Evolutionary conservation across 352 stramenopile species (phyloP).

Genomic region (Pythium aristosporum): DNA sequence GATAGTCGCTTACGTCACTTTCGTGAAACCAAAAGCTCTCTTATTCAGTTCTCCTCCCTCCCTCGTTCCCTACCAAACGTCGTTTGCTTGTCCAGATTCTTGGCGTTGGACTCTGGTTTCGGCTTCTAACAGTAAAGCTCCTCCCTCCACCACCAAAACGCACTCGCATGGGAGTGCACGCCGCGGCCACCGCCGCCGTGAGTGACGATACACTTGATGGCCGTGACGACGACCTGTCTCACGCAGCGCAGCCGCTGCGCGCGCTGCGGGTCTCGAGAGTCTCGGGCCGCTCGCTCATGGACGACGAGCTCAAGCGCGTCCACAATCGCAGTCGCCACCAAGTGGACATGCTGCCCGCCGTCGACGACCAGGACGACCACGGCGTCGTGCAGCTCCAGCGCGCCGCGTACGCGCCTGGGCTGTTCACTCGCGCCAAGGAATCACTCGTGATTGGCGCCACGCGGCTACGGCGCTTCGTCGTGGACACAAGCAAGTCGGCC

Average conservation of each 20-base stretch:
- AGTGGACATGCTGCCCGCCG: not conserved
- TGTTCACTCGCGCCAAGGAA: not conserved
- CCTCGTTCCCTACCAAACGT: not conserved
- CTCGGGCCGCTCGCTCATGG: slow-evolving; percentile 2
- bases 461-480: slow-evolving; percentile 2
- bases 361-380: not conserved
- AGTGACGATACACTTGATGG: too few relatives aligned
- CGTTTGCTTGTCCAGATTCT: not conserved
- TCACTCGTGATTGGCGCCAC: slow-evolving; percentile 3
- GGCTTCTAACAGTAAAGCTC: too few relatives aligned
- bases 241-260: not conserved
- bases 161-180: not conserved
- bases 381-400: slow-evolving; percentile 20
- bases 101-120: too few relatives aligned
- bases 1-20: slow-evolving; percentile 5
- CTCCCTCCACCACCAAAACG: too few relatives aligned
- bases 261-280: slow-evolving; percentile 7
- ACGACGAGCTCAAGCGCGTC: not conserved
- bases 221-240: not conserved
- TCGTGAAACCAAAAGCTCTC: not conserved
- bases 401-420: not conserved
- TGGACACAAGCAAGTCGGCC: slow-evolving; percentile 2
- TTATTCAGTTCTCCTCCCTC: not conserved
- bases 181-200: too few relatives aligned
- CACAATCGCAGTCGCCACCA: not conserved